Base-by-base conservation (phyloP, 306 rosid species). In the Herpetospermum pedunculosum region DNA sequence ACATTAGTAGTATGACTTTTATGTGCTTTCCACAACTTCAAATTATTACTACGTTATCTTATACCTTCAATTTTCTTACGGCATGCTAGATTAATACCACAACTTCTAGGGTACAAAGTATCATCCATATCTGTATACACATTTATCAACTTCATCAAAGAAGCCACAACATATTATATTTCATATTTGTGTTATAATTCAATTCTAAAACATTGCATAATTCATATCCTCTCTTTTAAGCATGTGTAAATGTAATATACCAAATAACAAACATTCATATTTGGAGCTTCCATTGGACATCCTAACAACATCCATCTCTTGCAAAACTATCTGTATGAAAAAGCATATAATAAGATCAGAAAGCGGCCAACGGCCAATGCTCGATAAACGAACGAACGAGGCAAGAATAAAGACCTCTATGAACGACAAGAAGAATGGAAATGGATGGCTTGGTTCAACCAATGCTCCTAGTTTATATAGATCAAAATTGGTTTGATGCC, bases 71-170 rank as follows among this genome's bases (percentile, higher is more conserved):
- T 92, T 81, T 89, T 89, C 81, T 81, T 86, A 57, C 97, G 88
- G 77, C 97, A 92, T 26, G 83, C 84, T 81, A 82, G 63, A 79
- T 89, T 86, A 81, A 92, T 82, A 68, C 97, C 94, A 40, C 85
- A 75, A 85, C 94, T 86, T 83, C 84, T n/a, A 23, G 96, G 92
- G 74, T 92, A 89, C 58, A 89, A 93, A 67, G 98, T 92, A 72
- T 92, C 98, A 83, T 92, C 96, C 85, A 92, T 84, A 81, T 92
- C 98, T 92, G 89, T 38, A 25, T 3, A 15, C 38, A 69, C n/a
- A 68, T 43, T 5, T 43, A 43, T 43, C 37, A 68, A 28, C n/a
- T 64, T 38, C 5, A 18, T 64, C 3, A 19, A 35, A 18, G 4
- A 64, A 35, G 69, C 35, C 28, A 18, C 28, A 35, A 62, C 69